Base-by-base conservation (phyloP, 192 early-diverging fungal species). In the Piromyces finnis region DNA sequence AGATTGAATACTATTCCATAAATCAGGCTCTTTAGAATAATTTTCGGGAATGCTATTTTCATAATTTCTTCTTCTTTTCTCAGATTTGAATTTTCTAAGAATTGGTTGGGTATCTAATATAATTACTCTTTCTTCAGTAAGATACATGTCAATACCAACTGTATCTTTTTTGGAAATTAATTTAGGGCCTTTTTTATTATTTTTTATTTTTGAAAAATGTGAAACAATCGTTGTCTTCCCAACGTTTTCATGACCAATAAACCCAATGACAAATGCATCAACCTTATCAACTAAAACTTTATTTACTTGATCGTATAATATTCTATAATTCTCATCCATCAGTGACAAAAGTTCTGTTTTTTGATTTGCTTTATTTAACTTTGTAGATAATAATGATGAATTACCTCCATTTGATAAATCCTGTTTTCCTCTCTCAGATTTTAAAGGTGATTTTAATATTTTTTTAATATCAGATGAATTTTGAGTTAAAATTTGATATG, bases 141-240 rank as follows among this genome's bases (percentile, higher is more conserved):
- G 81, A 79, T 91, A 88, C 84, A 93, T 84, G 78, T 92, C 89
- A 30, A 93, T 87, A 0, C 92, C 91, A 16, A 80, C 81, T 0
- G 91, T 91, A 35, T 88, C 86, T 32, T 84, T 84, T 30, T 41
- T 36, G 15, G 79, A 80, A n/a, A 68, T 68, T 68, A 68, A 68
- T 68, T 68, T 68, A n/a, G 51, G 51, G 3, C 51, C 79, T 77
- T 29, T 81, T 81, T 79, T 79, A 83, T 22, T 82, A 82, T 28
- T 29, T 80, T 32, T 82, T 26, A 81, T 41, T 37, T 84, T 81
- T 28, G 87, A 83, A 78, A 93, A 87, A 22, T 86, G 82, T 5
- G 92, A 92, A 18, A 92, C 78, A 4, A 93, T 77, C 0, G 90
- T 85, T 2, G 89, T 89, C 79, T 93, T 93, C 0, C 92, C 92